Percentiles rank a stretch among this genome's conserved stretches.
These are phyloP conservation scores for Taphrina deformans DNA, from an alignment of 1,139 yeast genomes.

Conservation along the genomic window DNA sequence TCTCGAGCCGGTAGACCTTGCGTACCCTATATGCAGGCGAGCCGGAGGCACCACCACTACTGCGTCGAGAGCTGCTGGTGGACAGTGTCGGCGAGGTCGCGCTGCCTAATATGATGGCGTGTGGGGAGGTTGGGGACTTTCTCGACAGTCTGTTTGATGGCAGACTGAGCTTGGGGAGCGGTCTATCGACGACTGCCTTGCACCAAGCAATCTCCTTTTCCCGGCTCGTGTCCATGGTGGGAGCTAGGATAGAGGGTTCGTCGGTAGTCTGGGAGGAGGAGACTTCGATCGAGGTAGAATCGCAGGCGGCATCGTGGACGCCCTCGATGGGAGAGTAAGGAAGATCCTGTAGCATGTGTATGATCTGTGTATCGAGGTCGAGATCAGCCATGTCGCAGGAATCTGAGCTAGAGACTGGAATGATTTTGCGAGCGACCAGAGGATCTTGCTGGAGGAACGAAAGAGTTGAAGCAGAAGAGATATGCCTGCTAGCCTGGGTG, in stretches of 20 bases:
- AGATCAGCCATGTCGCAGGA: neutral
- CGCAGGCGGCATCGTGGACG: neutral
- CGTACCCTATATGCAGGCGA: neutral
- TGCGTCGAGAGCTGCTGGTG: neutral
- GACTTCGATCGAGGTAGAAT: neutral
- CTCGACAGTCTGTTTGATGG: neutral
- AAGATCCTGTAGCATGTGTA: neutral
- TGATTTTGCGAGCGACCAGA: too few relatives aligned
- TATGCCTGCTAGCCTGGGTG: too few relatives aligned
- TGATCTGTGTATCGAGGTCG: neutral
- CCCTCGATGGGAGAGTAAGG: neutral
- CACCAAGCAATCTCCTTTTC: constrained; percentile 4
- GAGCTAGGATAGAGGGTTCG: neutral
- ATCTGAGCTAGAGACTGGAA: too few relatives aligned
- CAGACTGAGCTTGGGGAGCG: neutral
- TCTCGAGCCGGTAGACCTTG: constrained; percentile 9
- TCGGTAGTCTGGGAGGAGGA: neutral
- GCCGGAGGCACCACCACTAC: neutral
- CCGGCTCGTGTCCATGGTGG: neutral
- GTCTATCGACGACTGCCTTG: neutral
- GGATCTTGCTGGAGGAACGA: too few relatives aligned
- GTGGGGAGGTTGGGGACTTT: neutral
- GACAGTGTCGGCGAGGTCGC: neutral
- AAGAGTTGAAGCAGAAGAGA: too few relatives aligned
- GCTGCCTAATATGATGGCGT: neutral